Percentiles rank a stretch among this genome's conserved stretches.
phyloP scores from a whole-genome alignment of 148 eudicot genomes.

The Rhododendron williamsianum region DNA sequence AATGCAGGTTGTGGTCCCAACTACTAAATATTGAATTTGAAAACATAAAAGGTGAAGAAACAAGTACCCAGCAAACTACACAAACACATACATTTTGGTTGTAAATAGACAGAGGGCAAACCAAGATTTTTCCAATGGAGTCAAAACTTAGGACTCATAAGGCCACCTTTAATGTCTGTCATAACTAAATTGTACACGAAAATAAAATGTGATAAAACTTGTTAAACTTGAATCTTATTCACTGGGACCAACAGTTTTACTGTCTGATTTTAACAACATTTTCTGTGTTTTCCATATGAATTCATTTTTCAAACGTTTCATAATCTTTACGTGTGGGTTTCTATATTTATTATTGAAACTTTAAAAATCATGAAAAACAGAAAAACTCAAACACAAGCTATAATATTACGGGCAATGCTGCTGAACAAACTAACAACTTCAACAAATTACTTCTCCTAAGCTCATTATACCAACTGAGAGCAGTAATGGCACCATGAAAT shows the following conservation, averaged over 20 bases:
- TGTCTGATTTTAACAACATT: background rate
- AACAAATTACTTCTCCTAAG: background rate
- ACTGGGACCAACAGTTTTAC: background rate
- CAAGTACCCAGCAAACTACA: background rate
- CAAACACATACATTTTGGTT: background rate
- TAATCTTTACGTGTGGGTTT: background rate
- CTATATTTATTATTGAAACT: background rate
- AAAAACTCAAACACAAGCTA: background rate
- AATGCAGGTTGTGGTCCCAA: background rate
- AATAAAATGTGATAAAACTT: background rate
- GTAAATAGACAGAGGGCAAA: background rate
- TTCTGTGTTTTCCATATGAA: background rate
- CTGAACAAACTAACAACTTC: background rate
- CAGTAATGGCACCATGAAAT: background rate
- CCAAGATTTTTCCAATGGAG: background rate
- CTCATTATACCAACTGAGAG: background rate
- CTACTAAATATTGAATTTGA: background rate
- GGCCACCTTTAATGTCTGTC: background rate
- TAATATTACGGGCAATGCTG: background rate
- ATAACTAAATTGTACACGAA: background rate
- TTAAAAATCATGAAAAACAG: background rate
- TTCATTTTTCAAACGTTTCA: background rate
- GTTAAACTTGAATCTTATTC: background rate
- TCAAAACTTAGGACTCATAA: background rate
- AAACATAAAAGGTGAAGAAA: background rate